Percentiles rank a stretch among this genome's conserved stretches.
These are phyloP conservation scores for Zalerion maritima DNA, from an alignment of 495 filamentous ascomycete genomes.

Conservation along the genomic window DNA sequence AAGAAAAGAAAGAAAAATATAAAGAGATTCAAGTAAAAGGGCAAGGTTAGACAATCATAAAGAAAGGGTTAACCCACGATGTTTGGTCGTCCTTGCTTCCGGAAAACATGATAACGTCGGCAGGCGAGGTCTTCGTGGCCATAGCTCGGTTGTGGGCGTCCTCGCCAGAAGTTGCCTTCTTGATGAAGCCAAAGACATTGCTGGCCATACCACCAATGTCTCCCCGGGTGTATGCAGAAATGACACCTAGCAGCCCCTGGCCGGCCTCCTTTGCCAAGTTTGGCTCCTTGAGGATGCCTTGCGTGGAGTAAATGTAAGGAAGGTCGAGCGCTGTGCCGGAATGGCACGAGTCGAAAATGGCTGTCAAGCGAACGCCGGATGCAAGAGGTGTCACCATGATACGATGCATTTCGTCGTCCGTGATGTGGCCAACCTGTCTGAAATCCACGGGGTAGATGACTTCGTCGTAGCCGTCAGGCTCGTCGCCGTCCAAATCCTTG, in stretches of 20 bases:
- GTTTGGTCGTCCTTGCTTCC: slow-evolving; percentile 95
- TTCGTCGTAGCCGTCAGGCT: slow-evolving; percentile 92
- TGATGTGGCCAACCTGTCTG: slow-evolving; percentile 77
- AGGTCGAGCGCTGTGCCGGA: slow-evolving; percentile 92
- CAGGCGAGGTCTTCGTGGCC: slow-evolving; percentile 83
- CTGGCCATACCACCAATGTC: slow-evolving; percentile 73
- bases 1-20: slow-evolving; percentile 3
- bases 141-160: slow-evolving; percentile 64
- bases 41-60: slow-evolving; percentile 10
- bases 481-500: slow-evolving; percentile 87
- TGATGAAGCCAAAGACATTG: slow-evolving; percentile 75
- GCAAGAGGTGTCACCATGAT: slow-evolving; percentile 82
- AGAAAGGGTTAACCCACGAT: slow-evolving; percentile 49
- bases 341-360: slow-evolving; percentile 99
- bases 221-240: slow-evolving; percentile 78
- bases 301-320: slow-evolving; percentile 92
- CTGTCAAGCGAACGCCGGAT: slow-evolving; percentile 79
- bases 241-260: slow-evolving; percentile 77
- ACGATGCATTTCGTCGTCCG: slow-evolving; percentile 96
- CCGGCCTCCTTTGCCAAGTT: slow-evolving; percentile 96
- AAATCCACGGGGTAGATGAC: slow-evolving; percentile 98
- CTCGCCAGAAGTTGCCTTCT: slow-evolving; percentile 78
- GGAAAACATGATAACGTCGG: slow-evolving; percentile 96
- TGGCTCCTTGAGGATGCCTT: slow-evolving; percentile 92
- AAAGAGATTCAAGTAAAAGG: slow-evolving; percentile 9